phyloP scores from a whole-genome alignment of 768 basidiomycete species.

The Amanita pallidorosea region DNA sequence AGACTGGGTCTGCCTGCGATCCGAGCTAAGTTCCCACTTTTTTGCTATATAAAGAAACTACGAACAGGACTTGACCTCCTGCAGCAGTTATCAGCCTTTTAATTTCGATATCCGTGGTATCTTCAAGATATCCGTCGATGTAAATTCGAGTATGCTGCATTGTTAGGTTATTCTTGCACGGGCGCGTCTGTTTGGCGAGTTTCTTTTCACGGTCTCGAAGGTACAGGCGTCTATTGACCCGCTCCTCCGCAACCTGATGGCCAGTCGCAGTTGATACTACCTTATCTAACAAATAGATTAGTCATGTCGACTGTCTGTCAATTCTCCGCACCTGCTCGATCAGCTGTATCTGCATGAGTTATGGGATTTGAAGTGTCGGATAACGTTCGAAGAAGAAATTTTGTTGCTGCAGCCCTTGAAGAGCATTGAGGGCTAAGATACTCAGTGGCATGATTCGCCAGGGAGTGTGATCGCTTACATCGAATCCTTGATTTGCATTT shows the following conservation, averaged over 20 bases:
- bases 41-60: constrained; percentile 4
- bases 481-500: not conserved
- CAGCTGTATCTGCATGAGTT: constrained; percentile 55
- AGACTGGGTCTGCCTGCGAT: constrained; percentile 38
- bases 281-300: constrained; percentile 27
- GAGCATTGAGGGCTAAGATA: constrained; percentile 7
- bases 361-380: constrained; percentile 64
- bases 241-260: constrained; percentile 52
- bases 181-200: constrained; percentile 19
- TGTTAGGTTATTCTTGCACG: constrained; percentile 16
- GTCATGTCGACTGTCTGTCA: not conserved
- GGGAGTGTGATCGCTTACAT: not conserved
- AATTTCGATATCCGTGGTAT: constrained; percentile 75
- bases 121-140: constrained; percentile 57
- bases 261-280: constrained; percentile 57
- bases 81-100: constrained; percentile 54
- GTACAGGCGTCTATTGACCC: constrained; percentile 24
- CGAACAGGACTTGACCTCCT: constrained; percentile 59
- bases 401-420: constrained; percentile 22
- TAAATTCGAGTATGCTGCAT: constrained; percentile 46
- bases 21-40: not conserved
- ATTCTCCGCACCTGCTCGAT: constrained; percentile 42
- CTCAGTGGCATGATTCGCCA: not conserved
- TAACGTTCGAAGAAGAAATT: constrained; percentile 50
- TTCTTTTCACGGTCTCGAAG: constrained; percentile 35